Evolutionary conservation across 2,329 filamentous ascomycete species (phyloP).

Genomic region (Zymoseptoria passerinii): DNA sequence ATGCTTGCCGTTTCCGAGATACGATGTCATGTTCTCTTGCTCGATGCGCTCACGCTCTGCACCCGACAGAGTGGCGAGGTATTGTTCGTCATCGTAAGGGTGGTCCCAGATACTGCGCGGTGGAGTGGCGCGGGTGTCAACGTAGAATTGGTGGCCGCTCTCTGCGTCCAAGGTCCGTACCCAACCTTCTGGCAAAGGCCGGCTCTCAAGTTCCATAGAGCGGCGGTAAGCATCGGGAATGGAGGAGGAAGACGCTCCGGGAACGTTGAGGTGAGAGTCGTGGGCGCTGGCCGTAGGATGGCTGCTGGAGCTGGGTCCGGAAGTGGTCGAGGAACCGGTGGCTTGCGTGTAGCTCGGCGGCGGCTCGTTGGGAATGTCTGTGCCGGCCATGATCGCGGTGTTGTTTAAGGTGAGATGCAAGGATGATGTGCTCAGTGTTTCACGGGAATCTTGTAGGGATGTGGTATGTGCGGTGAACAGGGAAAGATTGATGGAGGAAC

Average conservation of each 20-base stretch:
- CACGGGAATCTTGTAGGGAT: background rate
- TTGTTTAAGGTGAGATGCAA: background rate
- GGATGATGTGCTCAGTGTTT: background rate
- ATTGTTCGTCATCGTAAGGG: slow-evolving; percentile 52
- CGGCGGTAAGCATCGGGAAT: slow-evolving; percentile 46
- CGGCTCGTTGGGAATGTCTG: slow-evolving; percentile 13
- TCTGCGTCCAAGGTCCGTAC: slow-evolving; percentile 48
- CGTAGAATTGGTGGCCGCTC: slow-evolving; percentile 53
- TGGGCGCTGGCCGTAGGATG: slow-evolving; percentile 1
- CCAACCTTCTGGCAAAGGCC: slow-evolving; percentile 50
- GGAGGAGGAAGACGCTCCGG: slow-evolving; percentile 15
- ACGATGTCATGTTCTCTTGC: slow-evolving; percentile 29
- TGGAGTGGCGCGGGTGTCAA: slow-evolving; percentile 48
- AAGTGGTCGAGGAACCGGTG: slow-evolving; percentile 13
- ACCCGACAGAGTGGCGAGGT: slow-evolving; percentile 40
- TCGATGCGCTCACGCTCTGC: slow-evolving; percentile 44
- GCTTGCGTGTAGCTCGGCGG: slow-evolving; percentile 18
- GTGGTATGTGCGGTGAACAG: background rate
- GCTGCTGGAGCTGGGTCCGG: slow-evolving; percentile 6
- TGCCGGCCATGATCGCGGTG: slow-evolving; percentile 4
- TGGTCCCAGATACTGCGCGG: slow-evolving; percentile 54
- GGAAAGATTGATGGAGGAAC: background rate
- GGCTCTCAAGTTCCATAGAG: slow-evolving; percentile 54
- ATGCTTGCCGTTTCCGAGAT: slow-evolving; percentile 7
- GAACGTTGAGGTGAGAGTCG: slow-evolving; percentile 19